phyloP scores from a whole-genome alignment of 805 yeast genomes.

The Candida wancherniae region DNA sequence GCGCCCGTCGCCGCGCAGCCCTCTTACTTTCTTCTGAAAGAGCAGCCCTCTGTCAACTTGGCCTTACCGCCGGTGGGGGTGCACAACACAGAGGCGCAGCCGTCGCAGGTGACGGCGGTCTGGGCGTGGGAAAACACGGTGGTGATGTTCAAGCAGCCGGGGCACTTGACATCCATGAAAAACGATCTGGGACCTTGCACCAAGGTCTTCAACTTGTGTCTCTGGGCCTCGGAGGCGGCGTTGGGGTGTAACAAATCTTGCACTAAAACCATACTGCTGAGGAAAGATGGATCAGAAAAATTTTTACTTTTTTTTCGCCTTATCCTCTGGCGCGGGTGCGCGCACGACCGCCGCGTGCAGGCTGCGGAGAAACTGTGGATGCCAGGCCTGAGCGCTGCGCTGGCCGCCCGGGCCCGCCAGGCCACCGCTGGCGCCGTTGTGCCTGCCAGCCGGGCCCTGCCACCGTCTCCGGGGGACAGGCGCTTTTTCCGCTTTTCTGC shows the following conservation, averaged over 20 bases:
- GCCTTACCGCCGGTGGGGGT: conserved; percentile 99
- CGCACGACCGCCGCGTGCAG: too few species aligned
- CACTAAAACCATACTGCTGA: conserved; percentile 75
- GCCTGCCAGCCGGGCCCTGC: too few species aligned
- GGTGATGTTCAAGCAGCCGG: conserved; percentile 98
- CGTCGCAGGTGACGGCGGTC: conserved; percentile 99
- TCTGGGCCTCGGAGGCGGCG: conserved; percentile 92
- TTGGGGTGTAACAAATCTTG: conserved; percentile 97
- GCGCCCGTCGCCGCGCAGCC: too few species aligned
- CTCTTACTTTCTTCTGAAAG: conserved; percentile 95
- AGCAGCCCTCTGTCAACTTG: conserved; percentile 98
- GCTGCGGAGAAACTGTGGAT: too few species aligned
- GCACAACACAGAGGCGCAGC: conserved; percentile 97
- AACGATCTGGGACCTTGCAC: conserved; percentile 98
- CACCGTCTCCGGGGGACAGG: too few species aligned
- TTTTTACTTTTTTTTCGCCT: neutral
- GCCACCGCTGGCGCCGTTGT: too few species aligned
- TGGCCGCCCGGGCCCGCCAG: too few species aligned
- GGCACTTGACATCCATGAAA: conserved; percentile 99
- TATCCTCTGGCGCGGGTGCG: too few species aligned
- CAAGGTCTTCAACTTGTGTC: conserved; percentile 96
- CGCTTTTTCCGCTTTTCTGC: too few species aligned
- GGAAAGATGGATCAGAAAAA: conserved; percentile 1
- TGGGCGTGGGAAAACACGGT: conserved; percentile 99
- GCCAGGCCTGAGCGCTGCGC: too few species aligned